Conservation (phyloP, 2,329 filamentous ascomycete species). For the Ophiobolus disseminans region DNA sequence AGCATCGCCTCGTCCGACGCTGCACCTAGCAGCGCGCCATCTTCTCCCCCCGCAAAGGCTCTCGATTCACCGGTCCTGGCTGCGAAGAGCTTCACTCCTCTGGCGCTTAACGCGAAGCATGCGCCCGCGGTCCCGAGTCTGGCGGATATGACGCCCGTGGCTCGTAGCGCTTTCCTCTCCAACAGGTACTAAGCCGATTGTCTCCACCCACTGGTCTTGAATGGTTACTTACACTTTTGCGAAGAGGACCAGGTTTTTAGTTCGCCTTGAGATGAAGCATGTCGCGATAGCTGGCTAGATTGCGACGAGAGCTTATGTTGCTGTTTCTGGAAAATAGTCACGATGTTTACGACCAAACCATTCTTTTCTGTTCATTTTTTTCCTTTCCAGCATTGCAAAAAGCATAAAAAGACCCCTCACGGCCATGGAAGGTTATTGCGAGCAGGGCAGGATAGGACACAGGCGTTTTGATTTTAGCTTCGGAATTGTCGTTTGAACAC, state of each 20-base stretch:
- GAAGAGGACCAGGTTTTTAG: conserved; percentile 6
- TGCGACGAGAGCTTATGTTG: conserved; percentile 11
- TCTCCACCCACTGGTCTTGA: not conserved
- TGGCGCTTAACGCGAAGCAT: conserved; percentile 45
- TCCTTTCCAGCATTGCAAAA: conserved; percentile 17
- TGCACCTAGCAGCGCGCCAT: conserved; percentile 36
- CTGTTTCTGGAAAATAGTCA: not conserved
- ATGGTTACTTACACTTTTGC: not conserved
- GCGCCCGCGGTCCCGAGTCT: conserved; percentile 29
- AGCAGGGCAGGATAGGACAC: conserved; percentile 11
- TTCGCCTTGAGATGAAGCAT: not conserved
- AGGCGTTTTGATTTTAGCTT: not conserved
- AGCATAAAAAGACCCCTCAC: conserved; percentile 29
- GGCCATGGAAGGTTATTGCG: conserved; percentile 21
- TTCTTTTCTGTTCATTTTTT: too few species aligned
- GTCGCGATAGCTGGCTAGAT: conserved; percentile 4
- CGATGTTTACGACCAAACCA: too few species aligned
- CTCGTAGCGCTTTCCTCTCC: conserved; percentile 38
- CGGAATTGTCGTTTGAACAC: not conserved
- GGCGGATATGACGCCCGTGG: conserved; percentile 30
- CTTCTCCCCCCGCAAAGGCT: conserved; percentile 35
- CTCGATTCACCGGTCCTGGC: conserved; percentile 36
- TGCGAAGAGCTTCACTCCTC: conserved; percentile 39
- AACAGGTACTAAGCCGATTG: conserved; percentile 39
- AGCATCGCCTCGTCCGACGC: conserved; percentile 25